Percentiles rank a stretch among this genome's conserved stretches.
phyloP scores from a whole-genome alignment of 2,329 filamentous ascomycete genomes.

The Aspergillus pseudotamarii region DNA sequence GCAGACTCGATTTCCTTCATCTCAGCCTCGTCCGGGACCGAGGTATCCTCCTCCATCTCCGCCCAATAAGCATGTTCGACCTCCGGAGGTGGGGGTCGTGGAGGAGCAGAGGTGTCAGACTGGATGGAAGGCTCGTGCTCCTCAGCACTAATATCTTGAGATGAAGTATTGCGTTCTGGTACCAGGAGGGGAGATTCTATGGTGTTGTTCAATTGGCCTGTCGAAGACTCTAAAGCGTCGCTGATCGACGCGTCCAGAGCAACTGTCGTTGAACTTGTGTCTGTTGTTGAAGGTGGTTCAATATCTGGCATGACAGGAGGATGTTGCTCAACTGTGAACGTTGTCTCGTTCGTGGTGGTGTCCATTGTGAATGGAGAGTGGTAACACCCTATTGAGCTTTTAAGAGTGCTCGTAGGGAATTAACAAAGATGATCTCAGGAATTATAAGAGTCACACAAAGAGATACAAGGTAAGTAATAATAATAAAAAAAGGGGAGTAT shows the following conservation, averaged over 20 bases:
- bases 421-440: neutral
- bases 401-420: neutral
- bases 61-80: constrained; percentile 53
- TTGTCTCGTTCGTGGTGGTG: constrained; percentile 12
- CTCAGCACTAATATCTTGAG: neutral
- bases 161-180: constrained; percentile 3
- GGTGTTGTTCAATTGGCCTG: constrained; percentile 4
- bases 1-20: constrained; percentile 57
- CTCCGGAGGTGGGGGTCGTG: constrained; percentile 25
- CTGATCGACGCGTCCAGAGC: constrained; percentile 11
- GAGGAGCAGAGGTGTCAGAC: constrained; percentile 19
- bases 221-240: constrained; percentile 14
- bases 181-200: constrained; percentile 9
- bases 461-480: neutral
- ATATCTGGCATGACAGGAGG: constrained; percentile 18
- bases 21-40: constrained; percentile 59
- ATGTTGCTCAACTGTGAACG: constrained; percentile 18
- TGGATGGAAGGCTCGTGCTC: constrained; percentile 9
- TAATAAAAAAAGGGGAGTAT: neutral
- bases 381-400: neutral
- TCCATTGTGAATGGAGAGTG: constrained; percentile 21
- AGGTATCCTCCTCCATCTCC: constrained; percentile 59
- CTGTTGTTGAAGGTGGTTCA: constrained; percentile 7
- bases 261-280: constrained; percentile 8
- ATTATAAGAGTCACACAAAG: neutral